These are phyloP conservation scores for Gamarada debralockiae DNA, from an alignment of 495 filamentous ascomycete species.

Conservation along the genomic window DNA sequence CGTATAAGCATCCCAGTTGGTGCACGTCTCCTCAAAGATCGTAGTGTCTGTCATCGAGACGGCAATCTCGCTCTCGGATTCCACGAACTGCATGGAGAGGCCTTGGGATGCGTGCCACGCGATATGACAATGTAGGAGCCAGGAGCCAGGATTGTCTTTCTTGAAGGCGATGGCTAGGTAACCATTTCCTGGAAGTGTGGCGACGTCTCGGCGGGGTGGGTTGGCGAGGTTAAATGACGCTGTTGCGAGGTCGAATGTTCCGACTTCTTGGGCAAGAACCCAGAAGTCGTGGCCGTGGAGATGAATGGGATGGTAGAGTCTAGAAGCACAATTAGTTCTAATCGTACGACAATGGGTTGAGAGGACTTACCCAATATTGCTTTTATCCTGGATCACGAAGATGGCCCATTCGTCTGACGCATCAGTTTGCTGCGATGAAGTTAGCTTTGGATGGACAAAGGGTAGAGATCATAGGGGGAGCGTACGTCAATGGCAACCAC, in stretches of 20 bases:
- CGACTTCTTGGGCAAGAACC: conserved; percentile 43
- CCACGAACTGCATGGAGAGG: conserved; percentile 44
- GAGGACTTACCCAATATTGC: conserved; percentile 8
- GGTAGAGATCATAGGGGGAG: not conserved
- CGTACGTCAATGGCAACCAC: conserved; percentile 30
- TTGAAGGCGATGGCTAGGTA: conserved; percentile 51
- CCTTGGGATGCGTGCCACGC: conserved; percentile 50
- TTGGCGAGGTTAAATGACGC: conserved; percentile 35
- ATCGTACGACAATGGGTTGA: not conserved
- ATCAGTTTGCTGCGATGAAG: conserved; percentile 34
- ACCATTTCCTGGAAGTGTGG: conserved; percentile 41
- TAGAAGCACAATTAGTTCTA: conserved; percentile 12
- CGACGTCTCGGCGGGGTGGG: conserved; percentile 58
- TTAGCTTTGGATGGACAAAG: conserved; percentile 14
- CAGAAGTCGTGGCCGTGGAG: too few species aligned
- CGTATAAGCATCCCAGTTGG: conserved; percentile 38
- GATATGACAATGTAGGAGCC: conserved; percentile 58
- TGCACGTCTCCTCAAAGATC: conserved; percentile 33
- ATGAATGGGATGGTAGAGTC: conserved; percentile 46
- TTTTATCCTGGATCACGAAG: conserved; percentile 32
- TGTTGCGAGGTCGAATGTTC: conserved; percentile 26
- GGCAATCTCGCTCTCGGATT: conserved; percentile 37
- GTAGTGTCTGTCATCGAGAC: conserved; percentile 29
- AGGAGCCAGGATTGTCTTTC: conserved; percentile 54
- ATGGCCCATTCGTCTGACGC: conserved; percentile 30